Percentiles rank a stretch among this genome's conserved stretches.
Evolutionary conservation across 2,329 filamentous ascomycete species (phyloP).

Genomic region (Fusarium cyanostomum): DNA sequence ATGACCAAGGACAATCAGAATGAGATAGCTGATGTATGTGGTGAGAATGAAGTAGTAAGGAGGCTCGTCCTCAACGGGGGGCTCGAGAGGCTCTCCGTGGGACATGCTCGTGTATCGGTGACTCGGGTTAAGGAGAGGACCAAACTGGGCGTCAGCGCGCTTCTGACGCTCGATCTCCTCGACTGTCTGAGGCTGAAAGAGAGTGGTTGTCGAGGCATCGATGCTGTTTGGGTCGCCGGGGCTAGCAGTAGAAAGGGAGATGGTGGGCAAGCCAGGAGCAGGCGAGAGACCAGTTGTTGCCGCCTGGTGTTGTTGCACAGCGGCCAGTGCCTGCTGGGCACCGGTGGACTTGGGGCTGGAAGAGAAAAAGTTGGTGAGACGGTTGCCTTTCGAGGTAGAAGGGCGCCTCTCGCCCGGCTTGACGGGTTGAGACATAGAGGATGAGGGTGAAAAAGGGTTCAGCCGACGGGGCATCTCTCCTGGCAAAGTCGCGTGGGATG

Average conservation of each 20-base stretch:
- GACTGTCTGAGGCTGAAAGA: slow-evolving; percentile 89
- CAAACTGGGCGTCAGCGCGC: slow-evolving; percentile 89
- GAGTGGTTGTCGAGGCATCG: slow-evolving; percentile 77
- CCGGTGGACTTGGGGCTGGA: slow-evolving; percentile 78
- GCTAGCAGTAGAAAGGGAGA: slow-evolving; percentile 88
- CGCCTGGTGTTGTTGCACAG: slow-evolving; percentile 67
- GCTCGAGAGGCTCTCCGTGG: slow-evolving; percentile 79
- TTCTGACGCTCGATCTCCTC: slow-evolving; percentile 81
- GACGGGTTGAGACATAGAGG: slow-evolving; percentile 58
- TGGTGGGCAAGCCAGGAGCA: slow-evolving; percentile 84
- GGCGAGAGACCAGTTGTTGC: slow-evolving; percentile 71
- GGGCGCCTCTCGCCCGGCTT: slow-evolving; percentile 65
- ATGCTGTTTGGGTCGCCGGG: slow-evolving; percentile 76
- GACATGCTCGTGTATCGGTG: slow-evolving; percentile 93
- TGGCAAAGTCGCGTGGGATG: slow-evolving; percentile 28
- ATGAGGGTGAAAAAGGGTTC: slow-evolving; percentile 65
- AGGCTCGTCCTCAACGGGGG: slow-evolving; percentile 92
- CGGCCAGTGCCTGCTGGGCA: slow-evolving; percentile 73
- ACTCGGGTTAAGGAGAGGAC: slow-evolving; percentile 79
- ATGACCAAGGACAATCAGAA: slow-evolving; percentile 95
- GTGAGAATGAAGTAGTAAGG: slow-evolving; percentile 97
- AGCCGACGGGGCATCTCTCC: slow-evolving; percentile 68
- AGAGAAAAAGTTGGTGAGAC: slow-evolving; percentile 85
- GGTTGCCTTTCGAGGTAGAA: slow-evolving; percentile 75
- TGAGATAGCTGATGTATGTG: slow-evolving; percentile 97